Percentiles rank a stretch among this genome's conserved stretches.
Evolutionary conservation across 176 grass and related monocot species (phyloP).

Genomic region (bread wheat (Triticum aestivum)): IWGSC_CS_RefSeq_v2.1 NC_057795.1:71308689-71309188

Average conservation of each 20-base stretch:
- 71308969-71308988: constrained; percentile 8
- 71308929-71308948: constrained; percentile 21
- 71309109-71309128: constrained; percentile 17
- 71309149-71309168: constrained; percentile 33
- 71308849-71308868: constrained; percentile 44
- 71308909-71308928: constrained; percentile 57
- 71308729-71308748: not conserved
- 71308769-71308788: not conserved
- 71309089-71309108: constrained; percentile 21
- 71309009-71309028: constrained; percentile 16
- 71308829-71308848: constrained; percentile 1
- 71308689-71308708: not conserved
- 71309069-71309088: constrained; percentile 23
- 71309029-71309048: constrained; percentile 28
- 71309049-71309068: constrained; percentile 35
- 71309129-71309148: constrained; percentile 32
- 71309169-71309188: constrained; percentile 63
- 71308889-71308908: constrained; percentile 42
- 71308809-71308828: not conserved
- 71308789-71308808: not conserved
- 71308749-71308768: not conserved
- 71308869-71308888: constrained; percentile 51
- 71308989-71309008: constrained; percentile 29
- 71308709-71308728: not conserved
- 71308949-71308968: constrained; percentile 27